These are phyloP conservation scores for Pleurotus citrinopileatus DNA, from an alignment of 768 basidiomycete species.

Conservation along the genomic window DNA sequence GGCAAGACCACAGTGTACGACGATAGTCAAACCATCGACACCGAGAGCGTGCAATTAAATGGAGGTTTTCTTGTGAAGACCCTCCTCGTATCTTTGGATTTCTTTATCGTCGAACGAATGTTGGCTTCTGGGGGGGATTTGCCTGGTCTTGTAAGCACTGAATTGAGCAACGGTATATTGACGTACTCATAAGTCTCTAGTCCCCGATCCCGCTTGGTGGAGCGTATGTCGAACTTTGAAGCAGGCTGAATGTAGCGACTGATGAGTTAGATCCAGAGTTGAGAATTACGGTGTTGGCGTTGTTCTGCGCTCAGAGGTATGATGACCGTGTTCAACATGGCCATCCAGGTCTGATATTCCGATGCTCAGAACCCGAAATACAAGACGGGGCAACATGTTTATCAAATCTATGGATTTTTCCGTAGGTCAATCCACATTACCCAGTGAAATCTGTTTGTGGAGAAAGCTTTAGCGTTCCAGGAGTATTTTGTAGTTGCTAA, in stretches of 20 bases:
- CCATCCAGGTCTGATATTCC: not conserved
- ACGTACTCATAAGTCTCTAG: constrained; percentile 9
- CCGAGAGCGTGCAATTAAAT: constrained; percentile 40
- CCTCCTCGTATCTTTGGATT: constrained; percentile 42
- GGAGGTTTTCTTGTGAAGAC: constrained; percentile 50
- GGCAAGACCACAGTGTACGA: constrained; percentile 47
- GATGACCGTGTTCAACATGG: not conserved
- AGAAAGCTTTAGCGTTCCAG: not conserved
- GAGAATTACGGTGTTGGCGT: constrained; percentile 36
- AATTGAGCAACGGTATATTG: not conserved
- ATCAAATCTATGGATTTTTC: constrained; percentile 21
- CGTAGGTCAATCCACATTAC: constrained; percentile 18
- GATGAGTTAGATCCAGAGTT: constrained; percentile 17
- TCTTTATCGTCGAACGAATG: constrained; percentile 41
- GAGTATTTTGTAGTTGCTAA: constrained; percentile 41
- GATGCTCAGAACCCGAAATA: constrained; percentile 23
- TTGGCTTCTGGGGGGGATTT: constrained; percentile 11
- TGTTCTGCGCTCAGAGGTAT: constrained; percentile 34
- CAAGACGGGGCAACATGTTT: constrained; percentile 38
- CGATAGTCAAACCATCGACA: constrained; percentile 43
- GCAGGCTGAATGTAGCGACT: not conserved
- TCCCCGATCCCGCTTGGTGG: constrained; percentile 29
- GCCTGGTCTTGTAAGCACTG: not conserved
- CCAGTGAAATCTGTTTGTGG: not conserved
- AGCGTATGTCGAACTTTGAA: constrained; percentile 26